Evolutionary conservation across 768 basidiomycete species (phyloP).

Genomic region (Hygrocybe punicea): DNA sequence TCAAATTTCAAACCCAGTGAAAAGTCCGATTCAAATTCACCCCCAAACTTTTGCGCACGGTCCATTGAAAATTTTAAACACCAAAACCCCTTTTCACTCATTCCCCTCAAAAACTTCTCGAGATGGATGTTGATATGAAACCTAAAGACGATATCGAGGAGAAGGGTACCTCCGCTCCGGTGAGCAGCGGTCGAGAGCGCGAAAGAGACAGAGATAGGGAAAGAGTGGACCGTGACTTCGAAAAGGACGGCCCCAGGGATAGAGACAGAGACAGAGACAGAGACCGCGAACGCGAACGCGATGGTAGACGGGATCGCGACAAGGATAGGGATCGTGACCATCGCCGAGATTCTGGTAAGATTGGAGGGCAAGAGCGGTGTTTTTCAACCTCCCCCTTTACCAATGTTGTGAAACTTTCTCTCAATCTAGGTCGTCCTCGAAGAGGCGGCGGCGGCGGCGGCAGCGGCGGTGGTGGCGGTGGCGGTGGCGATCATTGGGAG

Average conservation of each 20-base stretch:
- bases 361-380: slow-evolving; percentile 10
- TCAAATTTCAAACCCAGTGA: neutral
- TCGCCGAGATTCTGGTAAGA: slow-evolving; percentile 53
- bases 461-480: slow-evolving; percentile 29
- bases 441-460: slow-evolving; percentile 46
- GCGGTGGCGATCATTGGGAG: slow-evolving; percentile 76
- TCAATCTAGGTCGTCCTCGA: slow-evolving; percentile 35
- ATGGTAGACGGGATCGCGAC: slow-evolving; percentile 40
- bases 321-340: slow-evolving; percentile 48
- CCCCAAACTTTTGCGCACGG: neutral
- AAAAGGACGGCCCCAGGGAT: no score
- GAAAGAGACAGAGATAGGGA: slow-evolving; percentile 44
- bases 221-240: slow-evolving; percentile 44
- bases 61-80: no score
- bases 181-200: slow-evolving; percentile 42
- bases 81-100: neutral
- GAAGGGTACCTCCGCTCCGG: slow-evolving; percentile 44
- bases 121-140: slow-evolving; percentile 83
- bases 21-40: neutral
- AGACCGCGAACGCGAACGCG: slow-evolving; percentile 39
- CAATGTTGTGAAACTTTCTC: slow-evolving; percentile 3
- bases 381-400: neutral
- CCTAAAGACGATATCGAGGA: slow-evolving; percentile 70
- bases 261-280: slow-evolving; percentile 44
- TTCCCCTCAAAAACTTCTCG: slow-evolving; percentile 8